A percentile compares a stretch with the other conserved stretches of the same genome.
phyloP scores from a whole-genome alignment of 345 rosid species.

The Camelina neglecta region DNA sequence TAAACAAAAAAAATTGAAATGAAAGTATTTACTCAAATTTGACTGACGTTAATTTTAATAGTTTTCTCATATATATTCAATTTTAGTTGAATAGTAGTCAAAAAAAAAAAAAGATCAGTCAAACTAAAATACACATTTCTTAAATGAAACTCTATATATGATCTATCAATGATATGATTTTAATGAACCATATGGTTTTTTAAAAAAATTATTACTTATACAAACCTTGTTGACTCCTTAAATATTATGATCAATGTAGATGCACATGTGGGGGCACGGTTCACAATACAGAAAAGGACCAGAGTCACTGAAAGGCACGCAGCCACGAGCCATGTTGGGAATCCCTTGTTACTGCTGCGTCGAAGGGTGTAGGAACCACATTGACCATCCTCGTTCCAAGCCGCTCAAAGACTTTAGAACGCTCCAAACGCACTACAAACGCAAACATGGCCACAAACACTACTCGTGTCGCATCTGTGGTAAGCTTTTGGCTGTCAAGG shows the following conservation, averaged over 20 bases:
- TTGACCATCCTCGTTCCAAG: constrained; percentile 74
- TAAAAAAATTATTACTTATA: background rate
- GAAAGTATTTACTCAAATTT: background rate
- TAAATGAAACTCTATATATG: background rate
- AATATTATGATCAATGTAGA: constrained; percentile 46
- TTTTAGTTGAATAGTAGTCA: background rate
- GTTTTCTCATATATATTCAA: background rate
- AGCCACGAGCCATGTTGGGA: constrained; percentile 71
- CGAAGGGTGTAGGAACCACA: constrained; percentile 85
- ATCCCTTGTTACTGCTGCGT: constrained; percentile 90
- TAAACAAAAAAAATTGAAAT: too few species aligned
- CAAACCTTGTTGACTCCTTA: constrained; percentile 3
- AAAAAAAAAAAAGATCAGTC: background rate
- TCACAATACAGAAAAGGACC: constrained; percentile 83
- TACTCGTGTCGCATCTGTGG: constrained; percentile 81
- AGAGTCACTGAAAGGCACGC: constrained; percentile 70
- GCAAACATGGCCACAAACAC: constrained; percentile 78
- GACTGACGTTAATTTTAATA: background rate
- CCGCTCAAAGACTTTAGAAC: constrained; percentile 85
- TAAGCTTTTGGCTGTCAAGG: constrained; percentile 79
- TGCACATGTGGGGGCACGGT: constrained; percentile 99
- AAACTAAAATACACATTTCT: background rate
- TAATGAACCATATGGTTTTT: background rate
- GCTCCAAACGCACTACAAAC: constrained; percentile 83
- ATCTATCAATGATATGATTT: background rate